Base-by-base conservation (phyloP, 2,329 filamentous ascomycete species). In the Acephala macrosclerotiorum region DNA sequence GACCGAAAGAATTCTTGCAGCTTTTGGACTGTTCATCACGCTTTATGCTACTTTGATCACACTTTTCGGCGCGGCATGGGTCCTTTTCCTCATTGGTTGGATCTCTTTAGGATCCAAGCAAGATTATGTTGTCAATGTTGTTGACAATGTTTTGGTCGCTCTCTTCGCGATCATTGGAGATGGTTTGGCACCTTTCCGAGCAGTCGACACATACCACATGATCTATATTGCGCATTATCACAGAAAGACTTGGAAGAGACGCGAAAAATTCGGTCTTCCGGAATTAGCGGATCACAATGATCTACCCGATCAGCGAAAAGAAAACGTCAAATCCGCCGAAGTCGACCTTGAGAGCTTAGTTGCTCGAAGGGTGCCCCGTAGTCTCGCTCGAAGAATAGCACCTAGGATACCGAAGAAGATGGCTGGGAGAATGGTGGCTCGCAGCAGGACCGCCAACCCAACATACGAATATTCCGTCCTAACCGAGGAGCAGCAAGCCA, bases 61-160 rank as follows among this genome's bases (percentile, higher is more conserved):
- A 0, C 82, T 94, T 0, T 96, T 96, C 71, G 93, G 93, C 72
- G 83, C 94, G 8, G 91, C 91, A 0, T 96, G 93, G 93, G 93
- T 96, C 0, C 84, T 96, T 35, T 95, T 95, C 79, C 82, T 96
- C 63, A 96, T 96, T 76, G 91, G 90, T 81, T 96, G 93, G 93
- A 93, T 96, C 74, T 93, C 93, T 67, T 89, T 94, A 18, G 92
- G 91, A 22, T 86, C 87, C 38, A 83, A 84, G 72, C 90, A 94
- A 75, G 80, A 87, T 4, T 94, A 91, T 67, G 78, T 85, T 42
- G 86, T 91, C 73, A 87, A 91, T 67, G 79, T 91, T 55, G 91
- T 92, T 68, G 89, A 92, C 77, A 88, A 89, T 70, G 82, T 90
- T 16, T 81, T 92, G 3, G 89, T 92, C 3, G 89, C 88, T 11